phyloP scores from a whole-genome alignment of 1,139 yeast species.

The Yamadazyma diospyri region DNA sequence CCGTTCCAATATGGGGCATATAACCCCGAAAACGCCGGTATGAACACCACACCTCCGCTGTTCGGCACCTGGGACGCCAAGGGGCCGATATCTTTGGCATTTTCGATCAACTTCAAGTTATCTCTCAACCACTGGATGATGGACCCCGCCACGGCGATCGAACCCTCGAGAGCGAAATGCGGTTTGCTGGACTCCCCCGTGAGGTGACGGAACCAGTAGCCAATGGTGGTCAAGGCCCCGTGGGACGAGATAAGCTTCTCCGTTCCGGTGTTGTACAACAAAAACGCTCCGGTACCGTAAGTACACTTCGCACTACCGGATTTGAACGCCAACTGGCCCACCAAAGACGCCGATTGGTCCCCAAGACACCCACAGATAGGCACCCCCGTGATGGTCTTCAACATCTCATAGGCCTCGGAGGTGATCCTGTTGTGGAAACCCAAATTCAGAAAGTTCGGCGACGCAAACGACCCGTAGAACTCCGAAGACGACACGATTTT shows the following conservation, averaged over 20 bases:
- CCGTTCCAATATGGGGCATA: constrained; percentile 97
- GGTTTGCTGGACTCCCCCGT: constrained; percentile 55
- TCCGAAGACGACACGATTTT: constrained; percentile 79
- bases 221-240: constrained; percentile 87
- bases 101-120: constrained; percentile 76
- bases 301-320: constrained; percentile 92
- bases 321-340: constrained; percentile 84
- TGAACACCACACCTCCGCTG: constrained; percentile 91
- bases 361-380: constrained; percentile 92
- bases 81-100: constrained; percentile 87
- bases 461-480: constrained; percentile 66
- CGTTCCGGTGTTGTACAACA: constrained; percentile 82
- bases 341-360: constrained; percentile 91
- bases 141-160: constrained; percentile 95
- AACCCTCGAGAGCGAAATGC: constrained; percentile 89
- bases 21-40: constrained; percentile 91
- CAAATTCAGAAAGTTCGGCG: constrained; percentile 52
- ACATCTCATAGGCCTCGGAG: constrained; percentile 48
- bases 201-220: constrained; percentile 79
- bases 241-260: constrained; percentile 61
- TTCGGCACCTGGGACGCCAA: constrained; percentile 77
- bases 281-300: constrained; percentile 96
- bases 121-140: constrained; percentile 94
- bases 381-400: constrained; percentile 48
- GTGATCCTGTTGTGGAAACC: constrained; percentile 54